A percentile compares a stretch with the other conserved stretches of the same genome.
Evolutionary conservation across 1,139 yeast genomes (phyloP).

Genomic region (Geotrichum phurueaensis): DNA sequence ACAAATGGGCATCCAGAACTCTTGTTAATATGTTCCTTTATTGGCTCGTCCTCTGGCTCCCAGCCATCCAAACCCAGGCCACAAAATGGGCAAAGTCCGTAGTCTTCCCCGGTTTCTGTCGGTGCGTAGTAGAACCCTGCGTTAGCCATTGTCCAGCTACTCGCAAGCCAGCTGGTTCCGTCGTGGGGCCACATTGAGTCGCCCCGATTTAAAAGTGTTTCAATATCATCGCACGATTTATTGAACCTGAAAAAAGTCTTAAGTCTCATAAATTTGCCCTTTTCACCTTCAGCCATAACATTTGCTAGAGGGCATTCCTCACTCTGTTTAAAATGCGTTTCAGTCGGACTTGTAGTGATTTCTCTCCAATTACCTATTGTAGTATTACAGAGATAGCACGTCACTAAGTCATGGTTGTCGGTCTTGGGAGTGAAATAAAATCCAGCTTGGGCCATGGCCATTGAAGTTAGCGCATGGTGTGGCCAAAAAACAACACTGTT

Average conservation of each 20-base stretch:
- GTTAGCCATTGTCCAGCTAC: conserved; percentile 46
- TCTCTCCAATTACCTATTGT: conserved; percentile 38
- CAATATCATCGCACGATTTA: conserved; percentile 7
- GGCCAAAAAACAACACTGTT: conserved; percentile 31
- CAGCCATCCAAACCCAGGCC: conserved; percentile 63
- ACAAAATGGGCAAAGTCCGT: conserved; percentile 67
- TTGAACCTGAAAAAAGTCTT: conserved; percentile 43
- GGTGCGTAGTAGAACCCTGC: conserved; percentile 73
- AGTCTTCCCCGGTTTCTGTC: conserved; percentile 51
- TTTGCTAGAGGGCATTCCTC: conserved; percentile 45
- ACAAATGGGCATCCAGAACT: conserved; percentile 49
- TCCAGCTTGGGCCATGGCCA: conserved; percentile 55
- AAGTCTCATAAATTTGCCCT: conserved; percentile 37
- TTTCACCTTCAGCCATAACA: conserved; percentile 27
- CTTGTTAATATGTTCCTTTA: conserved; percentile 38
- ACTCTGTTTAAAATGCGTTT: conserved; percentile 44
- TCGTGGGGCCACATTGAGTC: conserved; percentile 50
- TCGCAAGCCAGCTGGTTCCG: conserved; percentile 38
- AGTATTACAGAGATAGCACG: conserved; percentile 56
- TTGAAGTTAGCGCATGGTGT: conserved; percentile 28
- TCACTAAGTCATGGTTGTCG: conserved; percentile 43
- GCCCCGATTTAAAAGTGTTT: conserved; percentile 4
- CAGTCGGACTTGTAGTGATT: conserved; percentile 33
- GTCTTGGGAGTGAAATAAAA: conserved; percentile 53
- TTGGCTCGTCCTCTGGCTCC: conserved; percentile 64